phyloP scores from a whole-genome alignment of 768 basidiomycete species.

The Boletales sp. region DNA sequence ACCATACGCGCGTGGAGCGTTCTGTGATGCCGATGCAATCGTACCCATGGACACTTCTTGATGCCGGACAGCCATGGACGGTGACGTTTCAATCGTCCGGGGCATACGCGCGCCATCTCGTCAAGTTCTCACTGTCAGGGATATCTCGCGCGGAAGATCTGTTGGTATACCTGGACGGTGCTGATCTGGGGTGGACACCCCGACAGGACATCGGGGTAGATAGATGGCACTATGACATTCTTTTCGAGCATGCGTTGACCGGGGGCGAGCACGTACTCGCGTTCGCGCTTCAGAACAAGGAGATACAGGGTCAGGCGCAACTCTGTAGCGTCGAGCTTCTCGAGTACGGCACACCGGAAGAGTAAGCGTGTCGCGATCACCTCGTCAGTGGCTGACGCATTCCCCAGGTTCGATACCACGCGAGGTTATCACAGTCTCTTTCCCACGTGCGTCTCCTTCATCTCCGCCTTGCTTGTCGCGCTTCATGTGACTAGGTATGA shows the following conservation, averaged over 20 bases:
- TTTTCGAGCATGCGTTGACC: constrained; percentile 36
- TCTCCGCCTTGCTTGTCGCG: not conserved
- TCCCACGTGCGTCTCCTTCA: constrained; percentile 55
- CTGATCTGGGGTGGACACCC: constrained; percentile 52
- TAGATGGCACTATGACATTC: constrained; percentile 73
- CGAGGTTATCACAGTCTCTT: constrained; percentile 63
- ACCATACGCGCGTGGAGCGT: constrained; percentile 50
- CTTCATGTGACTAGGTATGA: constrained; percentile 44
- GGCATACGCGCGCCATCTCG: constrained; percentile 52
- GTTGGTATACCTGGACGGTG: constrained; percentile 56
- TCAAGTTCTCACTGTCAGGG: constrained; percentile 74
- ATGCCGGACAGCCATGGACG: constrained; percentile 57
- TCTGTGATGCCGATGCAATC: constrained; percentile 71
- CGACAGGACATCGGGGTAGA: constrained; percentile 57
- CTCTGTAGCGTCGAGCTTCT: constrained; percentile 74
- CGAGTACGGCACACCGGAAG: constrained; percentile 61
- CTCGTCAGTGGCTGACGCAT: not conserved
- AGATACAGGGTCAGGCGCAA: constrained; percentile 55
- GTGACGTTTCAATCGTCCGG: constrained; percentile 62
- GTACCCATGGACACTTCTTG: constrained; percentile 75
- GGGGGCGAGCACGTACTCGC: constrained; percentile 55
- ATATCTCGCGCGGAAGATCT: constrained; percentile 53
- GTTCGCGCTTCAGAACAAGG: constrained; percentile 51
- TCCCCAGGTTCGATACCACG: constrained; percentile 52
- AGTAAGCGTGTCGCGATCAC: constrained; percentile 42